Percentiles rank a stretch among this genome's conserved stretches.
Conservation (phyloP, 163 green algal genomes). For the Scenedesmus sp. region DNA sequence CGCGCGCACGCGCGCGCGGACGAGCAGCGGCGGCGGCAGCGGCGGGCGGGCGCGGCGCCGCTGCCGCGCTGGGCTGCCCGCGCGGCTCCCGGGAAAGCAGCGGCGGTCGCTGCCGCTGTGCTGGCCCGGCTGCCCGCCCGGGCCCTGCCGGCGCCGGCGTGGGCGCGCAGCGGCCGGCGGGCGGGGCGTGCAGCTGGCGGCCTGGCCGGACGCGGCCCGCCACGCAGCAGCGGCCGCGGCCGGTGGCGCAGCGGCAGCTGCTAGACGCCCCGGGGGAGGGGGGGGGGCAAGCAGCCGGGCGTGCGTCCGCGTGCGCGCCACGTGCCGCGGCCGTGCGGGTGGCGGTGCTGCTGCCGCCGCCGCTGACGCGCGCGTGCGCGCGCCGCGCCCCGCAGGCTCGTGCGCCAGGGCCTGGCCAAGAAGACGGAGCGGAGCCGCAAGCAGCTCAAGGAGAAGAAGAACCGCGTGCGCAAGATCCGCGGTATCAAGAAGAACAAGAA, state of each 20-base stretch:
- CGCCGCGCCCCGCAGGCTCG: neutral
- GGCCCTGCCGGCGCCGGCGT: too few relatives aligned
- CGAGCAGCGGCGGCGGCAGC: too few relatives aligned
- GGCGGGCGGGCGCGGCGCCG: too few relatives aligned
- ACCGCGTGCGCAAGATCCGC: constrained; percentile 94
- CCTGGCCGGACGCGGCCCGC: neutral
- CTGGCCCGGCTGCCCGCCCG: too few relatives aligned
- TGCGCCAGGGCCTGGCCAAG: constrained; percentile 91
- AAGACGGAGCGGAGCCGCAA: constrained; percentile 93
- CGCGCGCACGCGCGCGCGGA: too few relatives aligned
- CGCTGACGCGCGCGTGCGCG: neutral
- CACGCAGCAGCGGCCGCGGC: neutral
- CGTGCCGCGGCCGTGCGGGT: neutral
- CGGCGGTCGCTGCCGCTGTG: too few relatives aligned
- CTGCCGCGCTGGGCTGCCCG: too few relatives aligned
- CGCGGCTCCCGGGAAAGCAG: too few relatives aligned
- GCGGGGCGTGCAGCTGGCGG: too few relatives aligned
- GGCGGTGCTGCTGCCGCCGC: neutral
- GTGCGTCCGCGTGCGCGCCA: too few relatives aligned
- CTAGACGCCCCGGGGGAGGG: too few relatives aligned
- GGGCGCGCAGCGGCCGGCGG: too few relatives aligned
- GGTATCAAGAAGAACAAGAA: constrained; percentile 87
- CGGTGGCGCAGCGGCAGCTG: neutral
- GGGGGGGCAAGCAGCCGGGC: neutral
- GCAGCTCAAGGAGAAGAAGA: constrained; percentile 99